Base-by-base conservation (phyloP, 139 green algal species). In the Zygnema circumcarinatum region DNA sequence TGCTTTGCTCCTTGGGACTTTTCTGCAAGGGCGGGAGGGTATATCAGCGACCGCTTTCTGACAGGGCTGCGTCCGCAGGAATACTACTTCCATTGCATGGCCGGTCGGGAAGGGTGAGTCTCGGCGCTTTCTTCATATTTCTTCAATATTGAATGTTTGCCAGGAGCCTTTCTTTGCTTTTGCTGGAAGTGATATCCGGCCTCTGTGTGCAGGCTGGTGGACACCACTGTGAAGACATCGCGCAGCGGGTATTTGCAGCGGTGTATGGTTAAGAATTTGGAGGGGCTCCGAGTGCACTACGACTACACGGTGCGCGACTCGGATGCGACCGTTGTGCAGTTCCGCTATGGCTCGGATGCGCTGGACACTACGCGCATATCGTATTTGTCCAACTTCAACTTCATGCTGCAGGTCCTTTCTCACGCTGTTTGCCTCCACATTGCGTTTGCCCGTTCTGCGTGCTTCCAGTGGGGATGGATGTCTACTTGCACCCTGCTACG, bases 51-150 rank as follows among this genome's bases (percentile, higher is more conserved):
- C 88, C 93, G 97, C n/a, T 98, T 98, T 91, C 93, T 98, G 31
- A 95, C 94, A 2, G 95, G 93, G 32, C 76, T 95, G n/a, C 38
- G 81, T 0, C 94, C 93, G 2, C 95, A 98, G 91, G 97, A 99
- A 91, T 99, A 98, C 87, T 99, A 98, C 92, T 99, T 99, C 89
- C 97, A 99, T 89, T 99, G 97, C 93, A 99, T 99, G 97, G 97
- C 97, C 0, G 97, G 97, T 2, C 92, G 97, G 0, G 97, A 99
- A 87, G 97, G 97, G 0, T 90, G 39, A 52, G 84, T 38, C 2
- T 88, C 35, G 2, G 16, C 69, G 11, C 3, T 25, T 83, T 47
- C 7, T 53, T 53, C 69, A 40, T 36, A 7, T 78, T 78, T 78
- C 7, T 78, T 3, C 7, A 52, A 39, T 36, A 3, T 36, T 41